Conservation (phyloP, 495 filamentous ascomycete genomes). For the Aspergillus sparsus region DNA sequence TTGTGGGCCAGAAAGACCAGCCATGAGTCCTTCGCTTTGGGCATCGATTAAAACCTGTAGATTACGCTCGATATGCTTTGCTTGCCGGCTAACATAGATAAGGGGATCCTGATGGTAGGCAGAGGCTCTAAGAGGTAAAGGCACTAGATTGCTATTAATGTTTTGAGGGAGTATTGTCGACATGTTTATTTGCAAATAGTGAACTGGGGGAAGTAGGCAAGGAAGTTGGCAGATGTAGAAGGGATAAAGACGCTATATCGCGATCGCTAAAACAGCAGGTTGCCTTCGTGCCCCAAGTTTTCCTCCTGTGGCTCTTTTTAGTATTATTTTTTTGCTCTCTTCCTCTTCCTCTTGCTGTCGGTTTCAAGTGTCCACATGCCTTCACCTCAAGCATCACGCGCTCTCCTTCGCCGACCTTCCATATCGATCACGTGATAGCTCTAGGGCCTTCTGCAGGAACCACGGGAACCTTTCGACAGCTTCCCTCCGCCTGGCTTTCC, state of each 20-base stretch:
- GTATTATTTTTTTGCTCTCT: neutral
- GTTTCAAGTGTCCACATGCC: conserved; percentile 9
- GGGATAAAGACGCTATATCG: neutral
- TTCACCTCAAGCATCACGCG: conserved; percentile 14
- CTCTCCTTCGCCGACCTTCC: conserved; percentile 8
- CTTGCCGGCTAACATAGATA: conserved; percentile 46
- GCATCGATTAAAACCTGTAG: conserved; percentile 82
- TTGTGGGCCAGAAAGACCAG: conserved; percentile 45
- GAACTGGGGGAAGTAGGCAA: neutral
- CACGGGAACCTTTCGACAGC: conserved; percentile 28
- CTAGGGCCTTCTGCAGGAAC: conserved; percentile 31
- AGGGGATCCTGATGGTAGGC: conserved; percentile 43
- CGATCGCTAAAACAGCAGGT: neutral
- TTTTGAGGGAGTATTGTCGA: conserved; percentile 34
- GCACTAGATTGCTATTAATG: conserved; percentile 27
- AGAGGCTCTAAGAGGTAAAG: conserved; percentile 34
- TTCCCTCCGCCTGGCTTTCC: conserved; percentile 33
- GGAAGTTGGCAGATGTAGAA: too few species aligned
- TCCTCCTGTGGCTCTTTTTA: neutral
- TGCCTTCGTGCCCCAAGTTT: neutral
- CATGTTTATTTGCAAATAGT: conserved; percentile 27
- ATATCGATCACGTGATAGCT: conserved; percentile 26
- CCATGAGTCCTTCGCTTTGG: conserved; percentile 72
- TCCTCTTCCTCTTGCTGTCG: too few species aligned
- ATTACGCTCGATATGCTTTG: conserved; percentile 64